phyloP scores from a whole-genome alignment of 352 stramenopile genomes.

The Phytophthora hybrid region DNA sequence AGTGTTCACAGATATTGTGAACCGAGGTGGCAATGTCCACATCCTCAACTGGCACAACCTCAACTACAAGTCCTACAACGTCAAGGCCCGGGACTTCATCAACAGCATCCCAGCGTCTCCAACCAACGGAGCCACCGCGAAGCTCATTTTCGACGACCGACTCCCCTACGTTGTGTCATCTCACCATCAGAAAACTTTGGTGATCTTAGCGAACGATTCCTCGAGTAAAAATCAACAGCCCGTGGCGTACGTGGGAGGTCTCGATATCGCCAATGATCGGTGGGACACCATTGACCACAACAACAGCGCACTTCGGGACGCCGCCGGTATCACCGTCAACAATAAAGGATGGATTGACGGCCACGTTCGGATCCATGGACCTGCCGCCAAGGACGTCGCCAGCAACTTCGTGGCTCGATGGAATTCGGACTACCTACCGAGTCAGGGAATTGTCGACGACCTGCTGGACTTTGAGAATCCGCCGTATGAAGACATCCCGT shows the following conservation, averaged over 20 bases:
- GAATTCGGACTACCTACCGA: constrained; percentile 49
- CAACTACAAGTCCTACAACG: constrained; percentile 49
- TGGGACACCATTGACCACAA: constrained; percentile 74
- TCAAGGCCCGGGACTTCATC: constrained; percentile 51
- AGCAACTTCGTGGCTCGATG: constrained; percentile 66
- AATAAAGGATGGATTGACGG: constrained; percentile 69
- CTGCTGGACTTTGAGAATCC: constrained; percentile 58
- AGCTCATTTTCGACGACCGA: constrained; percentile 65
- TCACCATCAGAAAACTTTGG: constrained; percentile 68
- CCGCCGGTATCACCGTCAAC: constrained; percentile 41
- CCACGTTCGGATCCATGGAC: constrained; percentile 54
- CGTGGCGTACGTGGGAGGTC: constrained; percentile 59
- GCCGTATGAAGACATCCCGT: constrained; percentile 40
- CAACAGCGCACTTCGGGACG: constrained; percentile 43
- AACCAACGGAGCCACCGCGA: constrained; percentile 30
- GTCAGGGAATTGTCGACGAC: constrained; percentile 35
- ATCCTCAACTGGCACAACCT: constrained; percentile 67
- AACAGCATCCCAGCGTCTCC: constrained; percentile 40
- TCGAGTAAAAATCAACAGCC: constrained; percentile 22
- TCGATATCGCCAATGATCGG: constrained; percentile 64
- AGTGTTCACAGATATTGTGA: constrained; percentile 44
- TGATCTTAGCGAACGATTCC: constrained; percentile 19
- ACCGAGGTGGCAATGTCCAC: constrained; percentile 52
- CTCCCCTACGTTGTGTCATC: constrained; percentile 44
- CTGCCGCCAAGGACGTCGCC: constrained; percentile 57